These are phyloP conservation scores for Pinus tabuliformis DNA, from an alignment of 75 land plant species.

Conservation along the genomic window DNA sequence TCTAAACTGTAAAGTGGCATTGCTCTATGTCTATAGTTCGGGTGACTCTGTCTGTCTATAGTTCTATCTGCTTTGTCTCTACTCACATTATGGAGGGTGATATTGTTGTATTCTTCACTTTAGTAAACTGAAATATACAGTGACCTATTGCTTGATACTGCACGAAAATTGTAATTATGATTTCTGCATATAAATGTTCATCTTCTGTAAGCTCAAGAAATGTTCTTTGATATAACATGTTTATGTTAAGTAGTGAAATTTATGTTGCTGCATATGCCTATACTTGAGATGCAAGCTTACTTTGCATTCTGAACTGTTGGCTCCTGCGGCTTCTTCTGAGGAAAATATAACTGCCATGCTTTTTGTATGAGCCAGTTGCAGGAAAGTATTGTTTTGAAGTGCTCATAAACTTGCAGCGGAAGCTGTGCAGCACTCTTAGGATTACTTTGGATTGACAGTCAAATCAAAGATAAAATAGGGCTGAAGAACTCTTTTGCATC, in stretches of 20 bases:
- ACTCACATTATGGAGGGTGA: neutral
- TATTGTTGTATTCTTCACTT: neutral
- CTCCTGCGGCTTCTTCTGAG: neutral
- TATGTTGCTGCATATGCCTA: neutral
- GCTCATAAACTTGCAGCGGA: neutral
- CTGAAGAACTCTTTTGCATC: too few species aligned
- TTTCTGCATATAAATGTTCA: neutral
- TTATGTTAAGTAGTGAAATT: neutral
- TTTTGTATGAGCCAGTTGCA: neutral
- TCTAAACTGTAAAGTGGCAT: neutral
- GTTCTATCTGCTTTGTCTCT: neutral
- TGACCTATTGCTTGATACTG: neutral
- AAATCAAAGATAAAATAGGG: too few species aligned
- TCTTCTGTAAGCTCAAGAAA: neutral
- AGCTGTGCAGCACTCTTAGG: too few species aligned
- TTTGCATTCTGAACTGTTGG: neutral
- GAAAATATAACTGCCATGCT: neutral
- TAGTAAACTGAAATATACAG: neutral
- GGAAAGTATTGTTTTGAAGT: neutral
- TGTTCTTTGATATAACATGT: neutral
- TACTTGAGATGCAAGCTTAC: neutral
- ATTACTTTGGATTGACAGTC: too few species aligned
- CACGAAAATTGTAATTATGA: neutral
- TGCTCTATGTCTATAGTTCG: neutral
- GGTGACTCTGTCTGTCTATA: neutral